Evolutionary conservation across 2,329 filamentous ascomycete species (phyloP), one percentile per base, ranked within the genome.

Genomic region (Rasamsonia emersonii): DNA sequence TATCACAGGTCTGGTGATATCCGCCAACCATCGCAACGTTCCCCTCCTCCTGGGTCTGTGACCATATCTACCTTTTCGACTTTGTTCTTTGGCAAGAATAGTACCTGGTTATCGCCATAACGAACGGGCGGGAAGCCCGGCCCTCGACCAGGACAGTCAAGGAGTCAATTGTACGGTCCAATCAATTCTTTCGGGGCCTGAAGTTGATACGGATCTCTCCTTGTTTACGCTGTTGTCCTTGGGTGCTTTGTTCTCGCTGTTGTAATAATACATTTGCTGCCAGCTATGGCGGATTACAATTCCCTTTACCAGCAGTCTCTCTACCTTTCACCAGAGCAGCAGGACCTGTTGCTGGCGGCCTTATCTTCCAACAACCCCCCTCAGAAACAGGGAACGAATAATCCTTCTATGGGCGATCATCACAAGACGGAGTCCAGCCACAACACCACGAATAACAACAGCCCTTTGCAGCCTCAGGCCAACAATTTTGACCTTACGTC

Each of bases 301-400:
- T 49, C 57, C 27, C 46, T 62, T 20, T 62, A 59, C 37, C 54
- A 63, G 45, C 65, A 68, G 36, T 71, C 73, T 52, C 79, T 84
- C 55, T 76, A 79, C 50, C 71, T 86, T 45, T 84, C 80, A 38
- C 77, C 78, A 41, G 75, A 82, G 51, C 82, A 89, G 58, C 81
- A 88, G 65, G 77, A 74, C 50, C 68, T 88, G 38, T 69, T 89
- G 26, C 77, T 83, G 41, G 79, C 80, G 38, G 82, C 83, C 27
- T 74, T 89, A 45, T 81, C 82, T 43, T 82, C 82, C 43, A 85
- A 86, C 52, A 73, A 56, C 20, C 58, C 63, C 9, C 46, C 54
- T 39, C 54, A 51, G 25, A 55, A 51, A 33, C 50, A 49, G 26
- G 41, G 43, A 25, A 43, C 36, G 10, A 42, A 45, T 23, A 36